Conservation (phyloP, 768 basidiomycete species). For the Sarcodon sp. region DNA sequence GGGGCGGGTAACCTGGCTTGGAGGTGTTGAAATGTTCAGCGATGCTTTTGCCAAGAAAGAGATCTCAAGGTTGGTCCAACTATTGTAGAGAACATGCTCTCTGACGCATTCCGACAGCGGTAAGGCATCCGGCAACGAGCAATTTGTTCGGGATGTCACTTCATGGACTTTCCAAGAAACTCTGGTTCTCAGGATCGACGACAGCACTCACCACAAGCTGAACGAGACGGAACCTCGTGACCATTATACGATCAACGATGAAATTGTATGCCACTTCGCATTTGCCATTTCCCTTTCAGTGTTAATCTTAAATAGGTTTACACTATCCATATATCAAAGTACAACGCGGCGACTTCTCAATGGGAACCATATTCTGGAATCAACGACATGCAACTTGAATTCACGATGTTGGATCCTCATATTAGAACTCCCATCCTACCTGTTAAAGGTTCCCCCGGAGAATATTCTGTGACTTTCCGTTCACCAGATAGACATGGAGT, state of each 20-base stretch:
- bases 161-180: constrained; percentile 90
- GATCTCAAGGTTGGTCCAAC: constrained; percentile 37
- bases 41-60: constrained; percentile 62
- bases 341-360: constrained; percentile 32
- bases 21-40: constrained; percentile 68
- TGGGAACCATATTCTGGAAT: constrained; percentile 71
- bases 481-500: constrained; percentile 95
- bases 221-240: constrained; percentile 51
- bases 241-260: constrained; percentile 77
- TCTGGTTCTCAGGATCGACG: constrained; percentile 67
- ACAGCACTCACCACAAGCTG: constrained; percentile 57
- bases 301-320: constrained; percentile 40
- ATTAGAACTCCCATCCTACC: constrained; percentile 68
- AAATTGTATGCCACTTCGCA: constrained; percentile 45
- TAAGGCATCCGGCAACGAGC: constrained; percentile 57
- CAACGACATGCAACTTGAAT: constrained; percentile 82
- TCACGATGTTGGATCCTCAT: constrained; percentile 98
- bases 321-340: constrained; percentile 59
- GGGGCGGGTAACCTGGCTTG: constrained; percentile 69
- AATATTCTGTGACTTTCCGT: constrained; percentile 76
- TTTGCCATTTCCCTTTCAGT: not conserved
- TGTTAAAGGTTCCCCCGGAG: constrained; percentile 40
- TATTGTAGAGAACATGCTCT: not conserved
- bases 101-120: constrained; percentile 24
- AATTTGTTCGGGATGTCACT: constrained; percentile 62